Conservation (phyloP, 2,329 filamentous ascomycete genomes). For the Leptographium radiaticola region DNA sequence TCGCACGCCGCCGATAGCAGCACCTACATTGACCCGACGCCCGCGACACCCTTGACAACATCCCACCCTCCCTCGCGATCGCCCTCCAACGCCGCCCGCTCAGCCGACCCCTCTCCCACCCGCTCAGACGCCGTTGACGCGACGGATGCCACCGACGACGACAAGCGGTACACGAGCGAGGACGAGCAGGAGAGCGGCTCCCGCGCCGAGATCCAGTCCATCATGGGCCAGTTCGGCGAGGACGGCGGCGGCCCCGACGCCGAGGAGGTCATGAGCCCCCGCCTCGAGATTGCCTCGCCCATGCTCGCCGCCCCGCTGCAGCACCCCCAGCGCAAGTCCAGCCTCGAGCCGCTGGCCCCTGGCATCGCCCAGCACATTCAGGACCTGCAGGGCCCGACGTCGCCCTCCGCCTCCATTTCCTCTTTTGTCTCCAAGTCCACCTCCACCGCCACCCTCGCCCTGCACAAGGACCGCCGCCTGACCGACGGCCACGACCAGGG, state of each 20-base stretch:
- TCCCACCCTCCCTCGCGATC: constrained; percentile 47
- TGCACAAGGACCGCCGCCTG: constrained; percentile 10
- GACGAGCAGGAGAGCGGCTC: constrained; percentile 57
- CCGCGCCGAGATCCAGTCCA: constrained; percentile 81
- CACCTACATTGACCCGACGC: constrained; percentile 44
- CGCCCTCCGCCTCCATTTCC: constrained; percentile 26
- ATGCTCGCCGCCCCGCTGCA: constrained; percentile 52
- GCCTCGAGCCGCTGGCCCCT: constrained; percentile 58
- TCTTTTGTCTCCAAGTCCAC: constrained; percentile 12
- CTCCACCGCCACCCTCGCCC: neutral
- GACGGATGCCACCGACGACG: constrained; percentile 47
- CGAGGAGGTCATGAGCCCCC: constrained; percentile 85
- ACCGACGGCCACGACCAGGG: constrained; percentile 31
- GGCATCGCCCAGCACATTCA: constrained; percentile 34
- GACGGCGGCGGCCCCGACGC: constrained; percentile 56
- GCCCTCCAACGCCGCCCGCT: constrained; percentile 36
- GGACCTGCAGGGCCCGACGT: constrained; percentile 29
- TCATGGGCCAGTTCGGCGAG: constrained; percentile 91
- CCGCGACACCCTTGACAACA: constrained; percentile 33
- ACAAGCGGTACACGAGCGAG: constrained; percentile 43
- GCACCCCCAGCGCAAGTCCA: constrained; percentile 76
- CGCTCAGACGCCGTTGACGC: constrained; percentile 28
- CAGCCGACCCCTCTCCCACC: constrained; percentile 31
- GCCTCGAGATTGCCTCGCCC: constrained; percentile 70
- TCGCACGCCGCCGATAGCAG: constrained; percentile 34